Evolutionary conservation across 345 rosid species (phyloP).

Genomic region (Acer yangbiense): DNA sequence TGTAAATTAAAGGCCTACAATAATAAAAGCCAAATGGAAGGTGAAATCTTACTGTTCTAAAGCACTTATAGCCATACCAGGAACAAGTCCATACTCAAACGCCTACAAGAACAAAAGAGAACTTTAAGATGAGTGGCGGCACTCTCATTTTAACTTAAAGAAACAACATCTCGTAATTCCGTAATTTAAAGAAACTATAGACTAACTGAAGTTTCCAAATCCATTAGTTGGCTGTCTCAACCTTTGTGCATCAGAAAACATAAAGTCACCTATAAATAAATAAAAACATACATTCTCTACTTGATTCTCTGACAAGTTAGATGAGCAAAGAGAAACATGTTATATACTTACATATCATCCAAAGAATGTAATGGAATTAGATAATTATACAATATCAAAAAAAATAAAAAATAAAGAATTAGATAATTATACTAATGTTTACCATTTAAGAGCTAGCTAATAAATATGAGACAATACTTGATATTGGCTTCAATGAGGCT

Average conservation of each 20-base stretch:
- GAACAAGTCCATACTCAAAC: constrained; percentile 82
- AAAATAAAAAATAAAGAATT: too few relatives aligned
- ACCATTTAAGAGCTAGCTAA: not conserved
- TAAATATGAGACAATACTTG: not conserved
- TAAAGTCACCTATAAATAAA: not conserved
- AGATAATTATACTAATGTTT: not conserved
- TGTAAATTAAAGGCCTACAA: constrained; percentile 7
- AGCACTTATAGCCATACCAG: constrained; percentile 80
- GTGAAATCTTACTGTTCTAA: constrained; percentile 71
- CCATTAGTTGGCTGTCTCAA: not conserved
- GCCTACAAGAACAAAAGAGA: constrained; percentile 50
- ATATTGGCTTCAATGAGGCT: constrained; percentile 8
- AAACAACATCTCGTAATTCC: not conserved
- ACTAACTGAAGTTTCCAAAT: not conserved
- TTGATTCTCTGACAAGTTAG: not conserved
- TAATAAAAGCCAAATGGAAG: constrained; percentile 13
- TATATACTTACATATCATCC: not conserved
- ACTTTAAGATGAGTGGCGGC: constrained; percentile 20
- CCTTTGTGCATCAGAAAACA: not conserved
- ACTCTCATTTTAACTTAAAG: not conserved
- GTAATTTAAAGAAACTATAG: not conserved
- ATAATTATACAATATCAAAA: not conserved
- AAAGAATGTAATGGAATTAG: not conserved
- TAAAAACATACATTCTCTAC: constrained; percentile 5
- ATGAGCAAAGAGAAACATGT: not conserved